Evolutionary conservation across 768 basidiomycete genomes (phyloP).

Genomic region (Lactarius sp.): DNA sequence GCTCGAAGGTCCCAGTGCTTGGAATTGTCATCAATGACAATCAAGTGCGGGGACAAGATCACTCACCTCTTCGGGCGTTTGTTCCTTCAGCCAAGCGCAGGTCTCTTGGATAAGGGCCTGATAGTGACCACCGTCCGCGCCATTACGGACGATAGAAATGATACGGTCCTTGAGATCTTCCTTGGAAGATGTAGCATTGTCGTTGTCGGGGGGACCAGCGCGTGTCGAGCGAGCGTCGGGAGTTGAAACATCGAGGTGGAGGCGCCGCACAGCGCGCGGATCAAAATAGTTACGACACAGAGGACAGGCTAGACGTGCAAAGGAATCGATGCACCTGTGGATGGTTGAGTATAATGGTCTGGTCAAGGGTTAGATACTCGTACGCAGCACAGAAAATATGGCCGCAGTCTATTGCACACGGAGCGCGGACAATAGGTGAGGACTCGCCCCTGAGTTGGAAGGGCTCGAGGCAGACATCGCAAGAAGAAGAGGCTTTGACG

Average conservation of each 20-base stretch:
- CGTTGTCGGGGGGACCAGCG: slow-evolving; percentile 5
- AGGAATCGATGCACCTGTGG: slow-evolving; percentile 21
- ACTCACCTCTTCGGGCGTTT: slow-evolving; percentile 22
- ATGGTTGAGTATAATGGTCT: neutral
- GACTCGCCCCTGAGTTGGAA: slow-evolving; percentile 24
- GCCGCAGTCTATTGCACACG: slow-evolving; percentile 30
- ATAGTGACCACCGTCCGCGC: slow-evolving; percentile 23
- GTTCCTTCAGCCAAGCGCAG: slow-evolving; percentile 23
- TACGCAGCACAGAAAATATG: slow-evolving; percentile 27
- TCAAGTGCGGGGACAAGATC: neutral
- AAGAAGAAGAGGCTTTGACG: slow-evolving; percentile 28
- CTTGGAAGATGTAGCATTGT: slow-evolving; percentile 8
- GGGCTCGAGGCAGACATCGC: slow-evolving; percentile 30
- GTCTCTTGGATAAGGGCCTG: slow-evolving; percentile 24
- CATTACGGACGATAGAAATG: slow-evolving; percentile 24
- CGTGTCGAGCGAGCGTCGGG: slow-evolving; percentile 15
- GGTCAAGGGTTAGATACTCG: slow-evolving; percentile 15
- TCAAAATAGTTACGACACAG: slow-evolving; percentile 24
- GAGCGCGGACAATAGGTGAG: slow-evolving; percentile 13
- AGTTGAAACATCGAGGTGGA: slow-evolving; percentile 22
- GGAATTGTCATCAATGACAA: neutral
- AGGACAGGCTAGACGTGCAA: slow-evolving; percentile 22
- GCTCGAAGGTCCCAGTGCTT: slow-evolving; percentile 27
- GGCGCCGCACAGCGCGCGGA: slow-evolving; percentile 19
- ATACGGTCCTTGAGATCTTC: slow-evolving; percentile 21